These are phyloP conservation scores for Lasiodiplodia sp. DNA, from an alignment of 2,329 filamentous ascomycete species.

Conservation along the genomic window DNA sequence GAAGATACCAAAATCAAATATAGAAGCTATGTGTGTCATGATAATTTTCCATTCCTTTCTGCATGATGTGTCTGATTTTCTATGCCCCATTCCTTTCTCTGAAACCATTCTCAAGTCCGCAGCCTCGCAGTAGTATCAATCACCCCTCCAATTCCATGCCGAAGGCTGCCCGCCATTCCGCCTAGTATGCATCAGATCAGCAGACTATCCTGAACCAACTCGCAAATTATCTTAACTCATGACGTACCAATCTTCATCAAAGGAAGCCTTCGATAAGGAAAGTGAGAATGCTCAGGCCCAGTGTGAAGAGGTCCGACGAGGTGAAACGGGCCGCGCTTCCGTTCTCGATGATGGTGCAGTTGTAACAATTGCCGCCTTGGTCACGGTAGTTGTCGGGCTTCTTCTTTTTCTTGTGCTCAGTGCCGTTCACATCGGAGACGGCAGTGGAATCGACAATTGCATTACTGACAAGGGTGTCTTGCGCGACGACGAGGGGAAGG, in stretches of 20 bases:
- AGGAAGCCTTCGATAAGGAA: not conserved
- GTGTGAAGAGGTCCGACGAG: not conserved
- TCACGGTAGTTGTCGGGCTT: not conserved
- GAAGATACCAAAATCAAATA: slow-evolving; percentile 1
- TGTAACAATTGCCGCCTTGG: not conserved
- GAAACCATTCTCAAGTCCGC: not conserved
- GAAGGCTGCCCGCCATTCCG: not conserved
- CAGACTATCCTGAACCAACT: not conserved
- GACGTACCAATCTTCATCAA: not conserved
- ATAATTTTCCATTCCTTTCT: not conserved
- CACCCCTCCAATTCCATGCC: not conserved
- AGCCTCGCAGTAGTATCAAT: not conserved
- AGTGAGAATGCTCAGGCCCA: not conserved
- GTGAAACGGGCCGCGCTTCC: not conserved
- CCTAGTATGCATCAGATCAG: not conserved
- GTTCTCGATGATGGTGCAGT: not conserved
- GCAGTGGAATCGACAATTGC: not conserved
- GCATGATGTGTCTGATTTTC: not conserved
- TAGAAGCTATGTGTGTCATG: not conserved
- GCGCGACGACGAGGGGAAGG: not conserved
- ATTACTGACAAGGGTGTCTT: not conserved
- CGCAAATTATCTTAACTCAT: not conserved
- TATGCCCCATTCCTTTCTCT: not conserved
- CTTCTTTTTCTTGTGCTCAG: not conserved
- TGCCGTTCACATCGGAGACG: not conserved